phyloP scores from a whole-genome alignment of 352 stramenopile genomes.

The Peronospora farinosa region DNA sequence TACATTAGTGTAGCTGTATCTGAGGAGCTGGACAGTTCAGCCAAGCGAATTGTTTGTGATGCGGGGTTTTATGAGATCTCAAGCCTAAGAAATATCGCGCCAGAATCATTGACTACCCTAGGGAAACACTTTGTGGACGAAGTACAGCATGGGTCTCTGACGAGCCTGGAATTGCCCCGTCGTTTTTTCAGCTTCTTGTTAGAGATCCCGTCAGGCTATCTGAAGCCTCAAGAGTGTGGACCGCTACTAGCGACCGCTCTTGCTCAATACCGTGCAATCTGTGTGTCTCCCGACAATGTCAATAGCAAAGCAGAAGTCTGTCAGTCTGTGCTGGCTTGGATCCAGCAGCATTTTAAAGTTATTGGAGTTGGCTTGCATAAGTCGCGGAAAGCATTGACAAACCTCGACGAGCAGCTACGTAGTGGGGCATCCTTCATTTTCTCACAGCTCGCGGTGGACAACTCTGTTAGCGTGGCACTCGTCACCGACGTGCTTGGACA shows the following conservation, averaged over 20 bases:
- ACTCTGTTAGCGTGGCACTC: slow-evolving; percentile 13
- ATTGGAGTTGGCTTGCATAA: slow-evolving; percentile 18
- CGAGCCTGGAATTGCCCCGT: slow-evolving; percentile 7
- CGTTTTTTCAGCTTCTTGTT: slow-evolving; percentile 31
- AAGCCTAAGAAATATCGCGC: slow-evolving; percentile 36
- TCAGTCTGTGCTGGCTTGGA: slow-evolving; percentile 22
- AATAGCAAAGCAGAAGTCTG: slow-evolving; percentile 14
- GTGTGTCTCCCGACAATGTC: background rate
- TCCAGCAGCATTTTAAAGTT: slow-evolving; percentile 22
- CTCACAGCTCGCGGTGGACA: slow-evolving; percentile 19
- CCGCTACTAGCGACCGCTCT: slow-evolving; percentile 22
- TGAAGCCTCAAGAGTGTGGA: slow-evolving; percentile 25
- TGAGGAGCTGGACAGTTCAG: slow-evolving; percentile 15
- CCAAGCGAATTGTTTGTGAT: slow-evolving; percentile 51
- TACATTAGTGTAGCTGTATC: slow-evolving; percentile 31
- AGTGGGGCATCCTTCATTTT: slow-evolving; percentile 19
- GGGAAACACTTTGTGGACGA: slow-evolving; percentile 18
- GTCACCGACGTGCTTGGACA: slow-evolving; percentile 31
- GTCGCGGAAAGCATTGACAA: background rate
- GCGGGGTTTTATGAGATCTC: slow-evolving; percentile 80
- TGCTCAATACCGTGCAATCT: slow-evolving; percentile 21
- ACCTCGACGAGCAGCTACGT: slow-evolving; percentile 14
- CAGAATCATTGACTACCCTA: slow-evolving; percentile 33
- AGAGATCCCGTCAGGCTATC: slow-evolving; percentile 31
- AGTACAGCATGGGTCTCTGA: slow-evolving; percentile 6